phyloP scores from a whole-genome alignment of 129 eudicot species.

The Pulicaria dysenterica region DNA sequence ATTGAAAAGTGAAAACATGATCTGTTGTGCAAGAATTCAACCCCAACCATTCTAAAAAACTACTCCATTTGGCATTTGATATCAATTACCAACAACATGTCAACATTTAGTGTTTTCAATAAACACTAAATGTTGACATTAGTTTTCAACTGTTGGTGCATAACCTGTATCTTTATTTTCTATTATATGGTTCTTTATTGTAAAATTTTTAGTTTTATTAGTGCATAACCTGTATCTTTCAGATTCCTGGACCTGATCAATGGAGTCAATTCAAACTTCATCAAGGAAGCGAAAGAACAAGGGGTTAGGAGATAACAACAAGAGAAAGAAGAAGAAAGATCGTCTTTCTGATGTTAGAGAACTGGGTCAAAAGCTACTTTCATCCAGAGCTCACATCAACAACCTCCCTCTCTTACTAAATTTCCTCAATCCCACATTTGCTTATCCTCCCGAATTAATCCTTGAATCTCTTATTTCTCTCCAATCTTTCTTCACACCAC shows the following conservation, averaged over 20 bases:
- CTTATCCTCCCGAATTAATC: conserved; percentile 49
- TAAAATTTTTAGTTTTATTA: too few relatives aligned
- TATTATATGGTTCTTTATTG: too few relatives aligned
- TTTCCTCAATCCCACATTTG: conserved; percentile 38
- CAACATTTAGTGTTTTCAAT: too few relatives aligned
- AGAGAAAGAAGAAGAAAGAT: conserved; percentile 29
- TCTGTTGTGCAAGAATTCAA: too few relatives aligned
- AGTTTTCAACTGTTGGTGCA: too few relatives aligned
- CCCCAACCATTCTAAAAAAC: too few relatives aligned
- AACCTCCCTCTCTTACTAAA: conserved; percentile 68
- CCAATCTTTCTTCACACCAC: conserved; percentile 81
- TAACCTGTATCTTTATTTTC: too few relatives aligned
- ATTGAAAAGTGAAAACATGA: too few relatives aligned
- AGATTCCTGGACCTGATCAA: conserved; percentile 18
- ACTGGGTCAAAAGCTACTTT: conserved; percentile 68
- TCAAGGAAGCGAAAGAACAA: conserved; percentile 47
- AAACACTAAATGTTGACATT: too few relatives aligned
- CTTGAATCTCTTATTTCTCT: conserved; percentile 79
- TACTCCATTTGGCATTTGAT: too few relatives aligned
- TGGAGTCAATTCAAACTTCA: conserved; percentile 36
- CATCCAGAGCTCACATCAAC: conserved; percentile 70
- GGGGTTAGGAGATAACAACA: conserved; percentile 18
- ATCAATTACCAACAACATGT: too few relatives aligned
- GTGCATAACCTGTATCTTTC: too few relatives aligned
- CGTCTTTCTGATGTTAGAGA: conserved; percentile 54